Evolutionary conservation across 1,284 basidiomycete species (phyloP).

Genomic region (Marasmius sp.): DNA sequence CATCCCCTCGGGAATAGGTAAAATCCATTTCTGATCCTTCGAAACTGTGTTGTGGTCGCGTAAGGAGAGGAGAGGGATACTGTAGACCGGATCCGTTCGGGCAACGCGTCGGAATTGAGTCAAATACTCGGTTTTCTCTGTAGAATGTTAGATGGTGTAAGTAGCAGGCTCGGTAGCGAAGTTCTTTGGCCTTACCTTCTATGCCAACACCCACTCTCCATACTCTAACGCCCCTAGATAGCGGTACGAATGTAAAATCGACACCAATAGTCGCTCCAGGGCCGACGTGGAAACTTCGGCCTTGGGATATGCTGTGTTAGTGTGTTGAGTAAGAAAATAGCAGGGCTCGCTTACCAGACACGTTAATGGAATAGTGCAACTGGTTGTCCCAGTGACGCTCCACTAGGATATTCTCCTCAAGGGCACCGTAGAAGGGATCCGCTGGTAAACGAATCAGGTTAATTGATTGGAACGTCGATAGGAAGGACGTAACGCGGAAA

Average conservation of each 20-base stretch:
- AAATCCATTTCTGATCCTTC: not conserved
- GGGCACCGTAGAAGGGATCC: not conserved
- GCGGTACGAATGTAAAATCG: conserved; percentile 80
- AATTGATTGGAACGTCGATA: not conserved
- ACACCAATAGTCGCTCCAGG: conserved; percentile 75
- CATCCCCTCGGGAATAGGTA: conserved; percentile 13
- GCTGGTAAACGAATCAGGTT: not conserved
- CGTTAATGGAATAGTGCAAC: conserved; percentile 35
- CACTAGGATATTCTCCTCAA: conserved; percentile 75
- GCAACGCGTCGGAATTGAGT: conserved; percentile 70
- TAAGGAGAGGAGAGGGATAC: conserved; percentile 70
- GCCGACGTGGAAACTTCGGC: conserved; percentile 79
- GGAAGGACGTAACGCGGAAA: not conserved
- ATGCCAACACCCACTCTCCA: conserved; percentile 77
- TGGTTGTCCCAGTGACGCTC: conserved; percentile 93
- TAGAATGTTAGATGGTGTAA: conserved; percentile 3
- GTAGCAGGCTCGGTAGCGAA: not conserved
- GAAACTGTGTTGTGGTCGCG: conserved; percentile 52
- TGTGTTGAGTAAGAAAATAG: conserved; percentile 39
- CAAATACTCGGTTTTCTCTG: conserved; percentile 83
- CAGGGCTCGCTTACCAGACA: not conserved
- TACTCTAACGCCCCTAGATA: conserved; percentile 78
- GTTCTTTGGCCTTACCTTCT: conserved; percentile 61
- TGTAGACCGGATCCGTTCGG: conserved; percentile 72
- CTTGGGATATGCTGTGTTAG: conserved; percentile 37